phyloP scores from a whole-genome alignment of 192 early-diverging fungal genomes.

The Jimgerdemannia lactiflua region DNA sequence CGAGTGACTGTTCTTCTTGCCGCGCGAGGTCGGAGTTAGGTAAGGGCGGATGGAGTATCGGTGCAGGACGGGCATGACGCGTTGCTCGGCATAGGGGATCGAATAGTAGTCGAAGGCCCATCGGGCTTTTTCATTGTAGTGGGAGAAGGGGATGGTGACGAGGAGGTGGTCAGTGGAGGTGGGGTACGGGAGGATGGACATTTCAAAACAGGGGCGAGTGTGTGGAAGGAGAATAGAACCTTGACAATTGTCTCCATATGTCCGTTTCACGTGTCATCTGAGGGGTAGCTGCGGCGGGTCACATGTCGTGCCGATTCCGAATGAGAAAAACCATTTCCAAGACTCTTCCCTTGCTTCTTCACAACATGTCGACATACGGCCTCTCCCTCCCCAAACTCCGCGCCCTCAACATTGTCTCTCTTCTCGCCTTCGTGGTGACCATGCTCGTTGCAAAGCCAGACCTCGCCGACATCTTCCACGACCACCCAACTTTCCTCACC shows the following conservation, averaged over 20 bases:
- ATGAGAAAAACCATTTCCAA: too few species aligned
- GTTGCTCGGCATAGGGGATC: constrained; percentile 29
- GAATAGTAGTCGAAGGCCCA: constrained; percentile 34
- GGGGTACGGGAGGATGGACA: too few species aligned
- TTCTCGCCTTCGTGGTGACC: neutral
- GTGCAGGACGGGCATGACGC: constrained; percentile 23
- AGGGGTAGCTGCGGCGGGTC: too few species aligned
- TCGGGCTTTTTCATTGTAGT: constrained; percentile 36
- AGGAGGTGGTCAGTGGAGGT: too few species aligned
- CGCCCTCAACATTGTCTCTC: neutral
- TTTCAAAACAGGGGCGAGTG: too few species aligned
- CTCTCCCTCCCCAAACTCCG: neutral
- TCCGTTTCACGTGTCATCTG: too few species aligned
- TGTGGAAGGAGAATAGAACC: too few species aligned
- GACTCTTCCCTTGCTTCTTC: too few species aligned
- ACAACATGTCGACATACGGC: neutral
- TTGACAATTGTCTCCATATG: too few species aligned
- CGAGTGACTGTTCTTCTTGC: too few species aligned
- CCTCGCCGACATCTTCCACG: neutral
- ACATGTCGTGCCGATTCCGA: too few species aligned
- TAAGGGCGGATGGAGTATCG: constrained; percentile 26
- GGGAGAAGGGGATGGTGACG: constrained; percentile 26
- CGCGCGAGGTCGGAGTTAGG: constrained; percentile 4
- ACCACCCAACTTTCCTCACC: neutral
- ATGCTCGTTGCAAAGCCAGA: neutral